These are phyloP conservation scores for Amanita thiersii DNA, from an alignment of 768 basidiomycete species.

Conservation along the genomic window DNA sequence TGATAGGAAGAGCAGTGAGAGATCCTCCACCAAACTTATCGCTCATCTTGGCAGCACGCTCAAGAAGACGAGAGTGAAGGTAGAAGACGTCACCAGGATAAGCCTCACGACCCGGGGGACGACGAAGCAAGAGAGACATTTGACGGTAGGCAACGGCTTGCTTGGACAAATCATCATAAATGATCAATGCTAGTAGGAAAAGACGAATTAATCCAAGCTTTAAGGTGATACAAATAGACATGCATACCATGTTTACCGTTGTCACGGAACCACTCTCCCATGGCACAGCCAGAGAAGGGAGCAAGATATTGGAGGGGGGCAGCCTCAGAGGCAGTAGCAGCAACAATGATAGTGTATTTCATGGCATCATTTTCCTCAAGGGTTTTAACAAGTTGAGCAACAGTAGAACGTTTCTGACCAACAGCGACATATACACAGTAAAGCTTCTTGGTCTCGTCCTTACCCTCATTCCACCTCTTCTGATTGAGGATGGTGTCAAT, in stretches of 20 bases:
- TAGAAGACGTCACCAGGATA: slow-evolving; percentile 99
- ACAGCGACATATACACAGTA: slow-evolving; percentile 99
- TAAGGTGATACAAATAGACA: background rate
- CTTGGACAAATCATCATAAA: slow-evolving; percentile 99
- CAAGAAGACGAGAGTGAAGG: slow-evolving; percentile 98
- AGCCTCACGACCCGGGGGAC: slow-evolving; percentile 99
- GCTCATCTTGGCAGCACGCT: slow-evolving; percentile 99
- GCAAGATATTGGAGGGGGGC: slow-evolving; percentile 99
- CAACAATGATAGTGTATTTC: slow-evolving; percentile 99
- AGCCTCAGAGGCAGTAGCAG: slow-evolving; percentile 98
- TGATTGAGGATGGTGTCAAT: slow-evolving; percentile 99
- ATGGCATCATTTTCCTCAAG: slow-evolving; percentile 99
- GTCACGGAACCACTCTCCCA: slow-evolving; percentile 99
- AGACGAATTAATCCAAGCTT: slow-evolving; percentile 10
- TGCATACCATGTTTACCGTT: slow-evolving; percentile 94
- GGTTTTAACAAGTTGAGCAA: slow-evolving; percentile 98
- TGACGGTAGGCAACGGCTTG: slow-evolving; percentile 99
- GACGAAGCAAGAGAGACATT: slow-evolving; percentile 99
- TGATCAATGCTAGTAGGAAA: slow-evolving; percentile 68
- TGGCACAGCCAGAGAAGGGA: slow-evolving; percentile 99
- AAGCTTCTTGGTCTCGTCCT: slow-evolving; percentile 95
- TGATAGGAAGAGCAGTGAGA: slow-evolving; percentile 97
- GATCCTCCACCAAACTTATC: slow-evolving; percentile 98
- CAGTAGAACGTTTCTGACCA: slow-evolving; percentile 99
- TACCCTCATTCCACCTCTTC: slow-evolving; percentile 98